Percentiles rank a stretch among this genome's conserved stretches.
Evolutionary conservation across 768 basidiomycete species (phyloP).

Genomic region (Hygrocybe coccinea): DNA sequence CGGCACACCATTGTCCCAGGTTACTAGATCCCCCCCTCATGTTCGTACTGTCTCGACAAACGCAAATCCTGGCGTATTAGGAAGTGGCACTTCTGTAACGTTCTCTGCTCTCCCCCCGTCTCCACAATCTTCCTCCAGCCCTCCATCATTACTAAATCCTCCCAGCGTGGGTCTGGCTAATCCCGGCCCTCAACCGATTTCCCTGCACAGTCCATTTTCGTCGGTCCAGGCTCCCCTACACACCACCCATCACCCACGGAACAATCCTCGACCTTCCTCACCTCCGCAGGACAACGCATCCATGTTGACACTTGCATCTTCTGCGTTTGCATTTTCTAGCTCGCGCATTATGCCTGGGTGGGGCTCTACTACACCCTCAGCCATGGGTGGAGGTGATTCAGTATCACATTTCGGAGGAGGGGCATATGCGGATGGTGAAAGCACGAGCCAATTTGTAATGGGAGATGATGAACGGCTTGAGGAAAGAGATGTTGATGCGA

Average conservation of each 20-base stretch:
- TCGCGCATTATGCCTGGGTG: slow-evolving; percentile 42
- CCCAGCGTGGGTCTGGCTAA: slow-evolving; percentile 26
- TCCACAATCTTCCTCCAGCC: slow-evolving; percentile 34
- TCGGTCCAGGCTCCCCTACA: slow-evolving; percentile 80
- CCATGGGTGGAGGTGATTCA: slow-evolving; percentile 54
- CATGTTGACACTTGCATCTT: slow-evolving; percentile 87
- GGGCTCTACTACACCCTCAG: slow-evolving; percentile 45
- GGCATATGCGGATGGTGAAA: slow-evolving; percentile 55
- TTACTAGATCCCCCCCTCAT: slow-evolving; percentile 54
- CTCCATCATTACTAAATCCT: slow-evolving; percentile 37
- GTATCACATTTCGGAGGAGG: slow-evolving; percentile 65
- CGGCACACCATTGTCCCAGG: slow-evolving; percentile 49
- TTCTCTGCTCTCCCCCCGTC: slow-evolving; percentile 66
- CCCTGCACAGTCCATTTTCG: slow-evolving; percentile 23
- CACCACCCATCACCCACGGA: slow-evolving; percentile 87
- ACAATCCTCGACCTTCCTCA: slow-evolving; percentile 91
- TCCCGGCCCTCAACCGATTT: slow-evolving; percentile 22
- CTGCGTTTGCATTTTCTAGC: slow-evolving; percentile 75
- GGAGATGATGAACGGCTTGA: slow-evolving; percentile 64
- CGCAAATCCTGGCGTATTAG: slow-evolving; percentile 41
- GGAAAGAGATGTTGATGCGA: slow-evolving; percentile 76
- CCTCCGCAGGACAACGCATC: slow-evolving; percentile 91
- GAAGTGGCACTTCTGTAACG: slow-evolving; percentile 57
- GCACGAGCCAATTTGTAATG: slow-evolving; percentile 60
- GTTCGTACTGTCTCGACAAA: slow-evolving; percentile 57